phyloP scores from a whole-genome alignment of 306 rosid species.

The Pterocarpus macrocarpus region DNA sequence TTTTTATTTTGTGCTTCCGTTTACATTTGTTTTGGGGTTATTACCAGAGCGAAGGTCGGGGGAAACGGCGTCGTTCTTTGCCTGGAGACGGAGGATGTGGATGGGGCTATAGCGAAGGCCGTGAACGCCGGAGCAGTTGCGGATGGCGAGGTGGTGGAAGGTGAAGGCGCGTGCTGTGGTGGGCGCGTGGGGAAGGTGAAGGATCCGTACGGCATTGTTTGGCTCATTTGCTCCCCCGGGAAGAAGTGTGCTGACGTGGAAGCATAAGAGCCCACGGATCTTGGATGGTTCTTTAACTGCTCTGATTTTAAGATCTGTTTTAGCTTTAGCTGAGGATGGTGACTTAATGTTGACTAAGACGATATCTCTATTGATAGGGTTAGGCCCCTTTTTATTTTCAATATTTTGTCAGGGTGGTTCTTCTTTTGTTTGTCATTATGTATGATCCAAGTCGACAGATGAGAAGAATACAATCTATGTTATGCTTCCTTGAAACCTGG shows the following conservation, averaged over 20 bases:
- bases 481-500: no score
- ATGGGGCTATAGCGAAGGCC: slow-evolving; percentile 62
- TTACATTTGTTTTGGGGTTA: no score
- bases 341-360: no score
- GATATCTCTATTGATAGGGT: no score
- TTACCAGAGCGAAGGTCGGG: slow-evolving; percentile 48
- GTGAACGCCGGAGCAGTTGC: slow-evolving; percentile 67
- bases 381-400: slow-evolving; percentile 10
- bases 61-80: slow-evolving; percentile 56
- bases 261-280: slow-evolving; percentile 38
- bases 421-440: neutral
- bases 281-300: neutral
- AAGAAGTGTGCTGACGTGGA: slow-evolving; percentile 40
- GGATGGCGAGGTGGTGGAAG: slow-evolving; percentile 57
- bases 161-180: slow-evolving; percentile 63
- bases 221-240: slow-evolving; percentile 56
- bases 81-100: slow-evolving; percentile 68
- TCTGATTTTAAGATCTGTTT: neutral
- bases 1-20: neutral
- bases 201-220: slow-evolving; percentile 77
- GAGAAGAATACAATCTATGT: no score
- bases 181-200: slow-evolving; percentile 71
- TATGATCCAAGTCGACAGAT: no score
- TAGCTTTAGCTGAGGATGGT: neutral
- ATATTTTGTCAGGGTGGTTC: slow-evolving; percentile 29